A percentile compares a stretch with the other conserved stretches of the same genome.
phyloP scores from a whole-genome alignment of 2,329 filamentous ascomycete species.

The Xylaria sp. region DNA sequence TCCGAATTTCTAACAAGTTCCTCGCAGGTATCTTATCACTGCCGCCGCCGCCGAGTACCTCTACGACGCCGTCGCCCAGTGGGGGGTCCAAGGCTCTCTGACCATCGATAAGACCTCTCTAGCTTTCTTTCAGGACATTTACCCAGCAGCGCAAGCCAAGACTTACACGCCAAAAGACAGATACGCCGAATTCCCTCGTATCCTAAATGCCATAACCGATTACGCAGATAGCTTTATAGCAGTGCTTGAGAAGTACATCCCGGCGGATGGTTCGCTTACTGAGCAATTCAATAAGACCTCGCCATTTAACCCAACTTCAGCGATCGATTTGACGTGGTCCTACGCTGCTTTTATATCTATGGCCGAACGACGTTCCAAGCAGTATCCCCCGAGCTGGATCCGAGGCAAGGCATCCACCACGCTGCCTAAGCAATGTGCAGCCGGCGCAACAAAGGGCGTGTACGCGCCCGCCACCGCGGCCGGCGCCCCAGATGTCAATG shows the following conservation, averaged over 20 bases:
- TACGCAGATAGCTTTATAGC: slow-evolving; percentile 67
- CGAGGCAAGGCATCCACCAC: slow-evolving; percentile 37
- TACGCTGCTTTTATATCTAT: slow-evolving; percentile 70
- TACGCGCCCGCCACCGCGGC: slow-evolving; percentile 53
- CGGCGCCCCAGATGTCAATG: slow-evolving; percentile 51
- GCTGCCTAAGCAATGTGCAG: slow-evolving; percentile 47
- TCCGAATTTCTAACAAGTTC: slow-evolving; percentile 11
- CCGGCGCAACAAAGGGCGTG: slow-evolving; percentile 43
- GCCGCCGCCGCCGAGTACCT: slow-evolving; percentile 68
- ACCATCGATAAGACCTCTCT: slow-evolving; percentile 63
- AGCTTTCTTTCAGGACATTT: slow-evolving; percentile 65
- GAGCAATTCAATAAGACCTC: slow-evolving; percentile 61
- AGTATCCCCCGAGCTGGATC: slow-evolving; percentile 49
- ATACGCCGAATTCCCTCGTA: slow-evolving; percentile 52
- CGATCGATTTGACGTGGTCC: slow-evolving; percentile 73
- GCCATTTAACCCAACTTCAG: slow-evolving; percentile 55
- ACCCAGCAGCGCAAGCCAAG: slow-evolving; percentile 58
- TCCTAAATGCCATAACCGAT: slow-evolving; percentile 59
- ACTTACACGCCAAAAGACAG: slow-evolving; percentile 57
- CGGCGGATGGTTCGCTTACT: slow-evolving; percentile 58
- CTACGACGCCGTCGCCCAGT: slow-evolving; percentile 67
- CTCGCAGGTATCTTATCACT: slow-evolving; percentile 59
- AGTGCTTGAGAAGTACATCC: slow-evolving; percentile 60
- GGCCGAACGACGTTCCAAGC: slow-evolving; percentile 53
- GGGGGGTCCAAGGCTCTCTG: slow-evolving; percentile 59